Evolutionary conservation across 805 yeast genomes (phyloP), one percentile per base, ranked within the genome.

Genomic region (Yarrowia sp.): DNA sequence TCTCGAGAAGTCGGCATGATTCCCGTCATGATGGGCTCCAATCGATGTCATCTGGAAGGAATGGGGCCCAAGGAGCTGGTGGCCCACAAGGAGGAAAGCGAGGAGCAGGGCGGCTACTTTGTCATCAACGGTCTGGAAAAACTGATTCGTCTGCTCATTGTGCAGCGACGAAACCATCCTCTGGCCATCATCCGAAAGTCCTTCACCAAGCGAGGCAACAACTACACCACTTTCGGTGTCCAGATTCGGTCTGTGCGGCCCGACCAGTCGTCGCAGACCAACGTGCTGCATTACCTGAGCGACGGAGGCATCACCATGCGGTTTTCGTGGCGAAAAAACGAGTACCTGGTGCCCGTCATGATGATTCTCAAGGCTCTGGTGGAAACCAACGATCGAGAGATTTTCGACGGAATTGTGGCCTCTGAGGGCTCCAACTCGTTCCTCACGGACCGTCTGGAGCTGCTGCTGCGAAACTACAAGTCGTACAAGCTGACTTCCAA

Each of bases 171-270:
- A 77, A 95, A 95, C 76, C 98, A 92, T 74, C 96, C 98, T 24
- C 91, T 95, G 97, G 98, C 98, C 12, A 85, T 95, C 71, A 88
- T 92, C 66, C 90, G 99, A 79, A 96, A 97, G 35, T 89, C 96
- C 11, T 95, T 93, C 73, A 88, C 87, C 59, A 92, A 92, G 79
- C 88, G 99, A 82, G 99, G 99, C 72, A 88, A 93, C 7, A 78
- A 90, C 8, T 95, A 95, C 78, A 81, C 97, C 43, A 85, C 86
- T 67, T 95, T 78, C 70, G 99, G 99, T 86, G 85, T 95, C 67
- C 98, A 92, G 79, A 88, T 95, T 67, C 85, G 99, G 79, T 85
- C 88, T 67, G 98, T 92, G 2, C 85, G 99, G 74, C 96, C 96
- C 4, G 99, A 95, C 77, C 98, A 95, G 80, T 89, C 97, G 19